Evolutionary conservation across 2,329 filamentous ascomycete genomes (phyloP).

Genomic region (Dendryphion nanum): DNA sequence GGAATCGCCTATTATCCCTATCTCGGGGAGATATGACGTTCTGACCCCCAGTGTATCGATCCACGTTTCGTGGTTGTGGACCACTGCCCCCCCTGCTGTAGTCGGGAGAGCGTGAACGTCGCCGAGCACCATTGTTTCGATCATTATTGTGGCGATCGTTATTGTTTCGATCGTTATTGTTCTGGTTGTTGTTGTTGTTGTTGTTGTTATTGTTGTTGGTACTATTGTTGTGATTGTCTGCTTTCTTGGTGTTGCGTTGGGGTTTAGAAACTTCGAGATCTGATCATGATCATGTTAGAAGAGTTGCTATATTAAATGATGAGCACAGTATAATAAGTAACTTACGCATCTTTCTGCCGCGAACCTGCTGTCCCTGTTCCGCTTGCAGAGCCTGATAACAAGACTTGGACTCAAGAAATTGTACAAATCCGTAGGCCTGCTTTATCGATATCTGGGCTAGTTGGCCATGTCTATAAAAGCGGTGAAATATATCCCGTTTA

Average conservation of each 20-base stretch:
- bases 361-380: constrained; percentile 77
- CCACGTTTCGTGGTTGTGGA: constrained; percentile 48
- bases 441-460: constrained; percentile 95
- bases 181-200: constrained; percentile 37
- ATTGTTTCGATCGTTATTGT: constrained; percentile 32
- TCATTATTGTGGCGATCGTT: constrained; percentile 41
- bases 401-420: constrained; percentile 76
- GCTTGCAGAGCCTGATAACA: constrained; percentile 72
- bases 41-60: constrained; percentile 36
- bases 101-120: constrained; percentile 65
- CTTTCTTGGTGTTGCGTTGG: constrained; percentile 73
- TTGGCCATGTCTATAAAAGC: constrained; percentile 81
- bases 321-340: constrained; percentile 9
- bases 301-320: neutral
- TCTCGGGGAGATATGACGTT: constrained; percentile 40
- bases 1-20: constrained; percentile 55
- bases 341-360: constrained; percentile 93
- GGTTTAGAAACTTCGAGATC: constrained; percentile 88
- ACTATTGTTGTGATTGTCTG: constrained; percentile 38
- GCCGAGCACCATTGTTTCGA: constrained; percentile 37
- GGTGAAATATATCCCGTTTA: constrained; percentile 88
- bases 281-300: constrained; percentile 38
- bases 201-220: constrained; percentile 41
- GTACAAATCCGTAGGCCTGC: constrained; percentile 94
- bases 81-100: constrained; percentile 47